Evolutionary conservation across 495 filamentous ascomycete genomes (phyloP), one percentile per base, ranked within the genome.

Genomic region (Talaromyces adpressus): DNA sequence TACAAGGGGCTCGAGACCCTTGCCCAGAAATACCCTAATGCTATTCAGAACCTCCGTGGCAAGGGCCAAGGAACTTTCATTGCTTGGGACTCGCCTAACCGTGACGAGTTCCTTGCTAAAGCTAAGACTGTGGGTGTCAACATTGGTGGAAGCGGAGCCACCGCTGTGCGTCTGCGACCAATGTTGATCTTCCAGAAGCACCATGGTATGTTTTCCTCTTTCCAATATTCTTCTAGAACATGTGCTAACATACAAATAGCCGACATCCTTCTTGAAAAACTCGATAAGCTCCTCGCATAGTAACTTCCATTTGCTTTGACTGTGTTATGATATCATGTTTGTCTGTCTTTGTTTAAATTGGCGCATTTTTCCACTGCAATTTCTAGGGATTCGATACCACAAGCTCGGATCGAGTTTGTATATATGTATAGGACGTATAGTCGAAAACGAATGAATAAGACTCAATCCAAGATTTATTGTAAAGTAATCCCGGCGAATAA

Each of bases 11-110:
- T 98, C 53, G 83, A 89, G 73, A 72, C 69, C 18, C 81, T 98
- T 45, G 83, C 87, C 14, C 66, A 83, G 75, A 84, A 84, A 72
- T 94, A 91, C 77, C 95, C 95, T 23, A 82, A 84, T 59, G 84
- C 95, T 79, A 87, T 98, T 72, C 79, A 85, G 74, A 97, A 98
- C 78, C 80, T 98, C 69, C 85, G 94, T 68, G 94, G 94, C 53
- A 91, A 97, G 81, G 90, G 91, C 64, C 90, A 92, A 78, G 94
- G 94, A 70, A 98, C 94, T 18, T 98, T 98, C 75, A 91, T 98
- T 71, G 94, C 95, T 62, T 98, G 92, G 83, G 95, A 98, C 74
- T 90, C 84, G 66, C 93, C 93, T 61, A 75, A 84, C 64, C 81
- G 95, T 67, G 94, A 98, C 71, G 86, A 88, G 65, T 91, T 98